phyloP scores from a whole-genome alignment of 495 filamentous ascomycete species.

The Parathielavia hyrcaniae region DNA sequence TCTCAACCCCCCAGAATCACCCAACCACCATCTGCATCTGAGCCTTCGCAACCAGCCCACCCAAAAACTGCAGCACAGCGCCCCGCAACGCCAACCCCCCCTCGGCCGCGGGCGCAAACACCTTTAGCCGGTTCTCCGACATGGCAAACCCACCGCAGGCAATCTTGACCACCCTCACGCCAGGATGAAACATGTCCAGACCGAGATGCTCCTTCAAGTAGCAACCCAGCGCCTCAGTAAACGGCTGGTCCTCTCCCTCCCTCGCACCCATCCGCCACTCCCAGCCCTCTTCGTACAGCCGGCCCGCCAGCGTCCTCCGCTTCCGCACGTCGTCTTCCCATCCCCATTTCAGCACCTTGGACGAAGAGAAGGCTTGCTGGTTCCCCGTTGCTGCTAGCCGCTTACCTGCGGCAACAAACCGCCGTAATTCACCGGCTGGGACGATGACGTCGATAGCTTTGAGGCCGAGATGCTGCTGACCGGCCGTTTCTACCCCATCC shows the following conservation, averaged over 20 bases:
- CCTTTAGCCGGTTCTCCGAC: slow-evolving; percentile 40
- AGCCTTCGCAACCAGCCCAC: slow-evolving; percentile 1
- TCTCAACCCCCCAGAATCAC: too few species aligned
- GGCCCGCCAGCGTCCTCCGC: slow-evolving; percentile 35
- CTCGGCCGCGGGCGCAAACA: slow-evolving; percentile 29
- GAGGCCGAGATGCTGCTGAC: slow-evolving; percentile 27
- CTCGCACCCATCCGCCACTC: slow-evolving; percentile 31
- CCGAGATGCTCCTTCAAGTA: slow-evolving; percentile 40
- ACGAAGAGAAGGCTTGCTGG: slow-evolving; percentile 6
- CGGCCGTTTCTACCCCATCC: neutral
- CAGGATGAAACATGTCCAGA: slow-evolving; percentile 42
- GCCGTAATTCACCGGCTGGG: slow-evolving; percentile 30
- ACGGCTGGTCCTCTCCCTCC: slow-evolving; percentile 27
- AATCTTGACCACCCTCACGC: slow-evolving; percentile 38
- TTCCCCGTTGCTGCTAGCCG: neutral
- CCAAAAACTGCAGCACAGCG: slow-evolving; percentile 11
- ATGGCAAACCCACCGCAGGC: slow-evolving; percentile 44
- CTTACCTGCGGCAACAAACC: slow-evolving; percentile 20
- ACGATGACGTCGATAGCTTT: slow-evolving; percentile 42
- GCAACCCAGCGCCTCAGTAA: slow-evolving; percentile 38
- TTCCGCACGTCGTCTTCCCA: slow-evolving; percentile 30
- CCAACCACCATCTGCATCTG: neutral
- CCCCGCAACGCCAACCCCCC: neutral
- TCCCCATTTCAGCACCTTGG: neutral
- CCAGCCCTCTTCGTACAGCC: slow-evolving; percentile 43